A percentile compares a stretch with the other conserved stretches of the same genome.
Conservation (phyloP, 1,139 yeast species). For the Suhomyces wounanorum region DNA sequence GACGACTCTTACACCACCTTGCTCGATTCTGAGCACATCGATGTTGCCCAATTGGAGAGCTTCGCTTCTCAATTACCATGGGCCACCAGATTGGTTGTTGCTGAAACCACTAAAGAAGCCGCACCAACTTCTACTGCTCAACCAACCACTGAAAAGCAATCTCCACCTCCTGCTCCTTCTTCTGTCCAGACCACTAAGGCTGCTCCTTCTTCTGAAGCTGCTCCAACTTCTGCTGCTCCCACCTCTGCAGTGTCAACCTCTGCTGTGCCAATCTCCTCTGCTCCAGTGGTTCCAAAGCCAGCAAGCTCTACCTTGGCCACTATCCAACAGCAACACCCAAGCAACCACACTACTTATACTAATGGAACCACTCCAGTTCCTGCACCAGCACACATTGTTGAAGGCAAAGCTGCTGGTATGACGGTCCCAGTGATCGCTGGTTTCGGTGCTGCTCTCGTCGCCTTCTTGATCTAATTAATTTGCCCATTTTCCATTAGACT, state of each 20-base stretch:
- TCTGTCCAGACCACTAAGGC: slow-evolving; percentile 7
- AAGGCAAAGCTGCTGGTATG: slow-evolving; percentile 18
- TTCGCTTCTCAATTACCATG: slow-evolving; percentile 46
- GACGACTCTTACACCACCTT: slow-evolving; percentile 43
- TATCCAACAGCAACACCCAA: neutral
- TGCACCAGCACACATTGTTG: neutral
- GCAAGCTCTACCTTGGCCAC: neutral
- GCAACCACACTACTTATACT: neutral
- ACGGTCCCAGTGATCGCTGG: slow-evolving; percentile 38
- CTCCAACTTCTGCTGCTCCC: slow-evolving; percentile 9
- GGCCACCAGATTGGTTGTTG: slow-evolving; percentile 34
- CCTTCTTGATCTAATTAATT: slow-evolving; percentile 33
- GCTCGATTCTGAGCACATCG: slow-evolving; percentile 22
- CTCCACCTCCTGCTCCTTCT: slow-evolving; percentile 8
- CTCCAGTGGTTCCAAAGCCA: neutral
- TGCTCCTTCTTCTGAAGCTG: neutral
- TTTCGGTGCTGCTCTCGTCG: slow-evolving; percentile 38
- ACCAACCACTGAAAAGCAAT: slow-evolving; percentile 1
- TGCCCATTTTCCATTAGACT: neutral
- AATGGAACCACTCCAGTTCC: slow-evolving; percentile 7
- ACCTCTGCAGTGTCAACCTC: too few relatives aligned
- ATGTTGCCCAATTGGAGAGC: slow-evolving; percentile 27
- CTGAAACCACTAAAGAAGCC: slow-evolving; percentile 5
- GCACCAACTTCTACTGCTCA: slow-evolving; percentile 7
- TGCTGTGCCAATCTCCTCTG: neutral